Evolutionary conservation across 495 filamentous ascomycete genomes (phyloP).

Genomic region (Aspergillus kassunensis): DNA sequence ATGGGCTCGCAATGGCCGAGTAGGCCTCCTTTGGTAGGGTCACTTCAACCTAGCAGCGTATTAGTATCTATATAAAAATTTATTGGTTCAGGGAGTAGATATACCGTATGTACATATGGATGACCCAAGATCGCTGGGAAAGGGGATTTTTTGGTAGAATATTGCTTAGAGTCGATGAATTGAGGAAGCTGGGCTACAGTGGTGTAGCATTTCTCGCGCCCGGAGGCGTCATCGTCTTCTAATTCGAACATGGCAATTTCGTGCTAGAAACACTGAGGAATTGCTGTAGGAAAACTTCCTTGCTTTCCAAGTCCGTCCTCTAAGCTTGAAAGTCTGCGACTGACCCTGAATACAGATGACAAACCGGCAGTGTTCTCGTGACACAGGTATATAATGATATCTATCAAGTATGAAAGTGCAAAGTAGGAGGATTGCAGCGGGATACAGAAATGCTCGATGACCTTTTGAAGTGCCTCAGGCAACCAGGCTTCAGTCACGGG

Average conservation of each 20-base stretch:
- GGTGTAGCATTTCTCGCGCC: conserved; percentile 69
- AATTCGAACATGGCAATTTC: conserved; percentile 59
- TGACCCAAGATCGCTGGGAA: conserved; percentile 66
- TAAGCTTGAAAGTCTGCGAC: neutral
- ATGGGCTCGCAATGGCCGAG: conserved; percentile 50
- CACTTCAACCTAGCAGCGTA: conserved; percentile 58
- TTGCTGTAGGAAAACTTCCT: too few species aligned
- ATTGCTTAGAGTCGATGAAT: conserved; percentile 65
- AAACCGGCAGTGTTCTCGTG: too few species aligned
- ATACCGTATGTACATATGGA: conserved; percentile 73
- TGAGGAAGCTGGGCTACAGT: conserved; percentile 59
- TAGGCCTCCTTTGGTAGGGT: conserved; percentile 67
- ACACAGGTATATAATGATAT: too few species aligned
- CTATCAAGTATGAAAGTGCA: too few species aligned
- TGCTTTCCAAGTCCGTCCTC: too few species aligned
- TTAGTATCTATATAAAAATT: neutral
- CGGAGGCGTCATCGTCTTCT: conserved; percentile 46
- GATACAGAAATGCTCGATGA: neutral
- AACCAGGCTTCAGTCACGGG: conserved; percentile 13
- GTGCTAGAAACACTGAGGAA: too few species aligned
- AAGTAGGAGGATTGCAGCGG: too few species aligned
- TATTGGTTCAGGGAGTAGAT: neutral
- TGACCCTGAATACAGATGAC: too few species aligned
- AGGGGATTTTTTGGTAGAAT: conserved; percentile 66
- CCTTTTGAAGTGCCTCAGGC: conserved; percentile 16